These are phyloP conservation scores for Colletotrichum sp. DNA, from an alignment of 2,329 filamentous ascomycete species.

Conservation along the genomic window DNA sequence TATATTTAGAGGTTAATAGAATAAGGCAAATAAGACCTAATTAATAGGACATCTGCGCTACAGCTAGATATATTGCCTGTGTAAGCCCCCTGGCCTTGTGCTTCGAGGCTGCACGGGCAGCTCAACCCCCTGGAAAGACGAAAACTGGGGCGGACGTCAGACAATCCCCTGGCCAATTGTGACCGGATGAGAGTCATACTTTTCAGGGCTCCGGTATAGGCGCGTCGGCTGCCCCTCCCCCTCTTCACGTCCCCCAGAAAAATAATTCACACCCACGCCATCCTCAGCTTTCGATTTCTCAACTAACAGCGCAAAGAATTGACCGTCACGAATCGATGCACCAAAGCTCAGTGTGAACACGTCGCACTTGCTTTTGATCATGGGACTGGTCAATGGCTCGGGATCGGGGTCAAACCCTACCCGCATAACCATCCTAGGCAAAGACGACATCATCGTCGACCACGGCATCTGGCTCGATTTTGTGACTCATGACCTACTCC, in stretches of 20 bases:
- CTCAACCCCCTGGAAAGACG: not conserved
- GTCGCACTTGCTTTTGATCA: not conserved
- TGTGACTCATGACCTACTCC: slow-evolving; percentile 80
- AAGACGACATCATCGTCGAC: slow-evolving; percentile 90
- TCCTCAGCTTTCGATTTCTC: not conserved
- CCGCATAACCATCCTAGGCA: slow-evolving; percentile 81
- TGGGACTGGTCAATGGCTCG: slow-evolving; percentile 21
- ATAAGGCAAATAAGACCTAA: too few relatives aligned
- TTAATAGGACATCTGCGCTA: too few relatives aligned
- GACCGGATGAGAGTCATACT: not conserved
- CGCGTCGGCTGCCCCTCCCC: not conserved
- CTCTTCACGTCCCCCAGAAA: not conserved
- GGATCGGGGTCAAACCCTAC: slow-evolving; percentile 44
- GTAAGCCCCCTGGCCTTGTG: too few relatives aligned
- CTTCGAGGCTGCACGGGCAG: too few relatives aligned
- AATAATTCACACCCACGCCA: not conserved
- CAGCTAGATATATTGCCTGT: too few relatives aligned
- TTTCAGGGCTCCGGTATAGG: not conserved
- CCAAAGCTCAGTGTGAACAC: not conserved
- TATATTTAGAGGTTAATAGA: too few relatives aligned
- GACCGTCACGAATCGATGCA: not conserved
- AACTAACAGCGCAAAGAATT: not conserved
- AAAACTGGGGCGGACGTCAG: not conserved
- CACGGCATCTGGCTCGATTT: slow-evolving; percentile 88
- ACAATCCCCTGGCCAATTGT: not conserved